Conservation (phyloP, 805 yeast genomes). For the Clavispora asparagi region DNA sequence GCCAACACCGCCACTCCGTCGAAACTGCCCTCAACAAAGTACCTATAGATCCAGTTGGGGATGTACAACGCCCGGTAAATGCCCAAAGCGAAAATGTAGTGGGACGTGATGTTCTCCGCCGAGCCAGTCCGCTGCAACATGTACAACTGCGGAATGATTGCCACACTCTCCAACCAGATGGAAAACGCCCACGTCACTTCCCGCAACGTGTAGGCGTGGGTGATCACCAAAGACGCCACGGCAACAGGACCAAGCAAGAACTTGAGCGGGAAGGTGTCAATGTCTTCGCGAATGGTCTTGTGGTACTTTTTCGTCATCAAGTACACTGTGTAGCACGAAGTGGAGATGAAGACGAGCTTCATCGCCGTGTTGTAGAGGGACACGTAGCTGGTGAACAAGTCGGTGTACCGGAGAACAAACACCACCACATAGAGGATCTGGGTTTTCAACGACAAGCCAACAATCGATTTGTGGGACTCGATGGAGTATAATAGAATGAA, state of each 20-base stretch:
- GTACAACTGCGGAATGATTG: conserved; percentile 88
- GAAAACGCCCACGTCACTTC: conserved; percentile 86
- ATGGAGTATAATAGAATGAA: conserved; percentile 72
- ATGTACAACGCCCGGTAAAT: conserved; percentile 83
- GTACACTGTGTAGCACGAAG: conserved; percentile 71
- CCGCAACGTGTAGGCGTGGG: conserved; percentile 53
- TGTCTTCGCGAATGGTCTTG: conserved; percentile 56
- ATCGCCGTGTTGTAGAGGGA: conserved; percentile 73
- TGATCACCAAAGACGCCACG: conserved; percentile 54
- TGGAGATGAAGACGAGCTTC: conserved; percentile 75
- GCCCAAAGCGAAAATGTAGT: conserved; percentile 92
- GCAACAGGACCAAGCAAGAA: conserved; percentile 64
- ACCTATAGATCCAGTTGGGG: conserved; percentile 94
- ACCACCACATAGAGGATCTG: conserved; percentile 75
- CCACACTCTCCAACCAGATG: conserved; percentile 88
- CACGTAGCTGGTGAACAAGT: conserved; percentile 49
- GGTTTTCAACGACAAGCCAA: conserved; percentile 86
- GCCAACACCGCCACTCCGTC: conserved; percentile 72
- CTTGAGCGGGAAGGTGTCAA: conserved; percentile 64
- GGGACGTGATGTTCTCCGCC: conserved; percentile 81
- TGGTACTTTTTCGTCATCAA: conserved; percentile 62
- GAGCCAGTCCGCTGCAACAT: conserved; percentile 86
- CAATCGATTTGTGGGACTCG: conserved; percentile 54
- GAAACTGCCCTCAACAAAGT: conserved; percentile 53
- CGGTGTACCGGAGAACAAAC: conserved; percentile 68